A percentile compares a stretch with the other conserved stretches of the same genome.
phyloP scores from a whole-genome alignment of 2,329 filamentous ascomycete species.

The Elsinoe australis region DNA sequence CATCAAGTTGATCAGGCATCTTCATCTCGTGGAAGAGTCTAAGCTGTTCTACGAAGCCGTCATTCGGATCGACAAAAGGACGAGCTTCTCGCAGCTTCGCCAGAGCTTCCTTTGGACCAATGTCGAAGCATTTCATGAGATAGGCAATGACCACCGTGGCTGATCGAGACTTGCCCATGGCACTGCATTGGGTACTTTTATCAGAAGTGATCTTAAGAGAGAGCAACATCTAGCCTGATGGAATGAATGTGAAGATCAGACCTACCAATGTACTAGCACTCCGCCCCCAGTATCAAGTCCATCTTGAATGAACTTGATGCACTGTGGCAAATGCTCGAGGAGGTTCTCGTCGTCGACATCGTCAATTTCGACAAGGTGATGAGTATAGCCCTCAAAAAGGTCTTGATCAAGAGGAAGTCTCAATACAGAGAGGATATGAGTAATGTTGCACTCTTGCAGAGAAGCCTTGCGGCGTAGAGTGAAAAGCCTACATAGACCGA shows the following conservation, averaged over 20 bases:
- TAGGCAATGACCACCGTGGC: slow-evolving; percentile 79
- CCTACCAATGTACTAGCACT: slow-evolving; percentile 65
- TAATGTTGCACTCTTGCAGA: slow-evolving; percentile 67
- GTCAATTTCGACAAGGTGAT: slow-evolving; percentile 76
- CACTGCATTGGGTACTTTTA: slow-evolving; percentile 50
- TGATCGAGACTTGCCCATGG: slow-evolving; percentile 92
- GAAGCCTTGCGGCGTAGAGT: slow-evolving; percentile 64
- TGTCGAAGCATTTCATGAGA: slow-evolving; percentile 54
- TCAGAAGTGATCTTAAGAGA: background rate
- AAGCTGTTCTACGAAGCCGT: slow-evolving; percentile 84
- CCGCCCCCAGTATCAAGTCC: slow-evolving; percentile 57
- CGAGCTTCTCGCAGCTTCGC: slow-evolving; percentile 61
- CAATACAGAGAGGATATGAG: slow-evolving; percentile 81
- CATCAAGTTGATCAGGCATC: slow-evolving; percentile 61
- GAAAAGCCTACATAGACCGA: slow-evolving; percentile 56
- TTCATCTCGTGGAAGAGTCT: slow-evolving; percentile 82
- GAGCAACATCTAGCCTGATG: too few relatives aligned
- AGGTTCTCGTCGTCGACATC: slow-evolving; percentile 87
- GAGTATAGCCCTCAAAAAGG: slow-evolving; percentile 57
- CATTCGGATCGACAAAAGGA: slow-evolving; percentile 78
- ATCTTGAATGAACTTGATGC: slow-evolving; percentile 74
- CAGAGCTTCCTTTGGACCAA: slow-evolving; percentile 57
- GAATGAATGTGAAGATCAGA: slow-evolving; percentile 27
- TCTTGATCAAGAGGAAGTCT: slow-evolving; percentile 51
- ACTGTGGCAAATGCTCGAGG: slow-evolving; percentile 67